phyloP scores from a whole-genome alignment of 306 rosid genomes.

The Cicer chorassanicum region DNA sequence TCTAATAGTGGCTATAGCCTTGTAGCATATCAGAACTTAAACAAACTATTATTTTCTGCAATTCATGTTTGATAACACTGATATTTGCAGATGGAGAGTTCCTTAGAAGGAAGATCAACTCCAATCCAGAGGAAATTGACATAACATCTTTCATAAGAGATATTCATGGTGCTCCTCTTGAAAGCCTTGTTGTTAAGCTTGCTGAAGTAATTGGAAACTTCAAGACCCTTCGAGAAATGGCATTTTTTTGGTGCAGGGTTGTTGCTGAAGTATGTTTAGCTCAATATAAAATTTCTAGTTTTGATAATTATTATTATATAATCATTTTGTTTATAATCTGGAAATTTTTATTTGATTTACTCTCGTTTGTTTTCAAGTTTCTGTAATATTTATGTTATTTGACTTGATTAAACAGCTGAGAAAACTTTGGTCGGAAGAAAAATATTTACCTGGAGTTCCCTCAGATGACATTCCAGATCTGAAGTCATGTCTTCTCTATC shows the following conservation, averaged over 20 bases:
- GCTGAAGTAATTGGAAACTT: constrained; percentile 94
- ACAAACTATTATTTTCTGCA: constrained; percentile 52
- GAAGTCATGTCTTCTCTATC: constrained; percentile 82
- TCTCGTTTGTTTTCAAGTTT: constrained; percentile 22
- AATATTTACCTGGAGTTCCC: constrained; percentile 74
- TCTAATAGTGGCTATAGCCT: too few species aligned
- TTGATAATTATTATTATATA: constrained; percentile 2
- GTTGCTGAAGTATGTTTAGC: constrained; percentile 77
- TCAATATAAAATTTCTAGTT: constrained; percentile 38
- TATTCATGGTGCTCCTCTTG: constrained; percentile 92
- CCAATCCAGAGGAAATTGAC: constrained; percentile 54
- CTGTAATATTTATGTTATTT: neutral
- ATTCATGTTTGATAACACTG: constrained; percentile 23
- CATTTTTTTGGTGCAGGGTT: constrained; percentile 85
- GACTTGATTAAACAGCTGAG: constrained; percentile 58
- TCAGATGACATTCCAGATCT: constrained; percentile 84
- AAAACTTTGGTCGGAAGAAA: constrained; percentile 80
- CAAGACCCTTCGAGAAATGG: constrained; percentile 68
- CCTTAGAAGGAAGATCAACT: constrained; percentile 63
- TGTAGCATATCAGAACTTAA: too few species aligned
- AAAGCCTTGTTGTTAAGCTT: constrained; percentile 83
- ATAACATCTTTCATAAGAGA: constrained; percentile 67
- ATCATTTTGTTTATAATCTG: constrained; percentile 25
- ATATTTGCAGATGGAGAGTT: constrained; percentile 80
- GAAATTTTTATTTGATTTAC: constrained; percentile 18